These are phyloP conservation scores for Suhomyces sp. DNA, from an alignment of 805 yeast genomes.

Conservation along the genomic window DNA sequence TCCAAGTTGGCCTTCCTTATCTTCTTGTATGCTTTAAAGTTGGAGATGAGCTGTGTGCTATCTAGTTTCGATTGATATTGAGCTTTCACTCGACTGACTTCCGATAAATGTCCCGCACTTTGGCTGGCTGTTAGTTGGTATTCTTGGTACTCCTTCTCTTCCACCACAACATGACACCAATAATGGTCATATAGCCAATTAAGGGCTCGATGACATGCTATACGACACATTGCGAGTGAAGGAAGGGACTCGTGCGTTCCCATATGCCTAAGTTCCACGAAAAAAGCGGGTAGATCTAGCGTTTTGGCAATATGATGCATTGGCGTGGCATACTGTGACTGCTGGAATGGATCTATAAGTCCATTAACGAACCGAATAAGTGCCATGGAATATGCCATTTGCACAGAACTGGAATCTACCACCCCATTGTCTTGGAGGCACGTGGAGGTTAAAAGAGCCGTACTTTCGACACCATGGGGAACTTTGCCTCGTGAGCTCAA, in stretches of 20 bases:
- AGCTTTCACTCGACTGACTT: constrained; percentile 11
- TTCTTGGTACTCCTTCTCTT: constrained; percentile 16
- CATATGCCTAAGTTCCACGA: constrained; percentile 87
- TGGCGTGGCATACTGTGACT: constrained; percentile 74
- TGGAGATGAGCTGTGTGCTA: constrained; percentile 2
- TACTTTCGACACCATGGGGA: constrained; percentile 72
- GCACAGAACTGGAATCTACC: constrained; percentile 36
- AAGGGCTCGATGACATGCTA: constrained; percentile 59
- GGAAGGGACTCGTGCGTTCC: constrained; percentile 91
- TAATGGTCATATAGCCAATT: constrained; percentile 72
- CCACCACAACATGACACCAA: constrained; percentile 52
- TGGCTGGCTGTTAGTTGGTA: constrained; percentile 1
- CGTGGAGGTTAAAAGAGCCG: constrained; percentile 57
- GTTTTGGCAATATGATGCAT: constrained; percentile 69
- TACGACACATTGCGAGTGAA: constrained; percentile 61
- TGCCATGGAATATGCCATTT: constrained; percentile 67
- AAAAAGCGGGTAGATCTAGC: constrained; percentile 68
- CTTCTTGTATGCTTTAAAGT: constrained; percentile 49
- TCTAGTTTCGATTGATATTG: constrained; percentile 4
- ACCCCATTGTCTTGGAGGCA: constrained; percentile 23
- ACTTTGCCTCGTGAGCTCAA: constrained; percentile 59
- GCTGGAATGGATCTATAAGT: constrained; percentile 81
- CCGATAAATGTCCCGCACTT: not conserved
- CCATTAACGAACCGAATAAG: constrained; percentile 89
- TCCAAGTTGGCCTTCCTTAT: constrained; percentile 46